Conservation (phyloP, 129 eudicot species). For the Centrapalus pauciflorus region DNA sequence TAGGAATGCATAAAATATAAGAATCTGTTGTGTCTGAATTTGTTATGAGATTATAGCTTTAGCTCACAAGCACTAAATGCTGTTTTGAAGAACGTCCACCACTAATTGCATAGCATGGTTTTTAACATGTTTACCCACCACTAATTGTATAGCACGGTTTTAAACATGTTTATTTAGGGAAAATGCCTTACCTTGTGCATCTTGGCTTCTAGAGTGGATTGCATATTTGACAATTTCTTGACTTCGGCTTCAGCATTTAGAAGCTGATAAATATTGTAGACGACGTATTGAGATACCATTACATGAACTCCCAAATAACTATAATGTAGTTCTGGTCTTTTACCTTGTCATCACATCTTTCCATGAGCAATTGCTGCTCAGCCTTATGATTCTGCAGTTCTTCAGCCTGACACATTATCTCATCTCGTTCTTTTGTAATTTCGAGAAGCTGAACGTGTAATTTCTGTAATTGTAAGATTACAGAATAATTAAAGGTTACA, state of each 20-base stretch:
- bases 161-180: not conserved
- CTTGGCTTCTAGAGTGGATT: slow-evolving; percentile 43
- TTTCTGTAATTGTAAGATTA: slow-evolving; percentile 10
- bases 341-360: slow-evolving; percentile 27
- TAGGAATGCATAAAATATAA: not conserved
- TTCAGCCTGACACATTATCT: slow-evolving; percentile 9
- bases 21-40: no score
- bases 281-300: not conserved
- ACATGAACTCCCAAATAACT: not conserved
- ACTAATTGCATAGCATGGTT: no score
- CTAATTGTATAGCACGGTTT: not conserved
- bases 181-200: slow-evolving; percentile 49
- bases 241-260: slow-evolving; percentile 35
- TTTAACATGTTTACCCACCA: no score
- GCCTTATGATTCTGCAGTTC: slow-evolving; percentile 20
- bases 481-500: not conserved
- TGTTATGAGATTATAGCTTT: no score
- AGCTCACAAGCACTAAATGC: no score
- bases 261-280: slow-evolving; percentile 27
- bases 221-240: slow-evolving; percentile 38
- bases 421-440: slow-evolving; percentile 27
- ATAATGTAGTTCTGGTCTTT: not conserved
- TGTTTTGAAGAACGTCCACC: not conserved
- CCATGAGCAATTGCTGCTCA: slow-evolving; percentile 16
- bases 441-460: slow-evolving; percentile 21